Evolutionary conservation across 2,329 filamentous ascomycete species (phyloP).

Genomic region (Scedosporium minutisporum): DNA sequence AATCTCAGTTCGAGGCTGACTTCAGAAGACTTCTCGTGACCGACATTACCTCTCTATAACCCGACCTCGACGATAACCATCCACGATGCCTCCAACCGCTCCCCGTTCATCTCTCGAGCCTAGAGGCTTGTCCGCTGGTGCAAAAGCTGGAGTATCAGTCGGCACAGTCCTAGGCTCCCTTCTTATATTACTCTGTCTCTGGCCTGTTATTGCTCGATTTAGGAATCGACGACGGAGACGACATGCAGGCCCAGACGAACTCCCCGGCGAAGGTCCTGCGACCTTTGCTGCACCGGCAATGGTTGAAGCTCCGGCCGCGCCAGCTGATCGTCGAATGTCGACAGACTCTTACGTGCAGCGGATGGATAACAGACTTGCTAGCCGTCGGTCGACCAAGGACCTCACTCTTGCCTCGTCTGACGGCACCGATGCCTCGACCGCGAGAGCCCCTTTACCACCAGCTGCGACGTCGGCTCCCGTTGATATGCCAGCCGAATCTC

Average conservation of each 20-base stretch:
- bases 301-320: neutral
- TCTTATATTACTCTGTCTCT: constrained; percentile 10
- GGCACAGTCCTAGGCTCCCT: constrained; percentile 28
- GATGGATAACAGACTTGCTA: neutral
- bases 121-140: constrained; percentile 26
- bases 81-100: neutral
- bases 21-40: too few species aligned
- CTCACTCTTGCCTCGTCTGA: constrained; percentile 3
- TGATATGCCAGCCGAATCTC: neutral
- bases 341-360: constrained; percentile 1
- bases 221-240: constrained; percentile 8
- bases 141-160: constrained; percentile 51
- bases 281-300: neutral
- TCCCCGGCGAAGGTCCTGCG: neutral
- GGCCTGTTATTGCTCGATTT: constrained; percentile 10
- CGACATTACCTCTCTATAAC: constrained; percentile 8
- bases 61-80: constrained; percentile 9
- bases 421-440: neutral
- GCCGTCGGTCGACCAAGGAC: constrained; percentile 3
- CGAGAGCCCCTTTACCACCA: neutral
- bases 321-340: constrained; percentile 4
- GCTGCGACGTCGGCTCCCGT: neutral
- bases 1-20: too few species aligned
- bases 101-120: neutral
- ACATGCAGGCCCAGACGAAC: neutral